Percentiles rank a stretch among this genome's conserved stretches.
Conservation (phyloP, 2,329 filamentous ascomycete species). For the Cercospora janseana region DNA sequence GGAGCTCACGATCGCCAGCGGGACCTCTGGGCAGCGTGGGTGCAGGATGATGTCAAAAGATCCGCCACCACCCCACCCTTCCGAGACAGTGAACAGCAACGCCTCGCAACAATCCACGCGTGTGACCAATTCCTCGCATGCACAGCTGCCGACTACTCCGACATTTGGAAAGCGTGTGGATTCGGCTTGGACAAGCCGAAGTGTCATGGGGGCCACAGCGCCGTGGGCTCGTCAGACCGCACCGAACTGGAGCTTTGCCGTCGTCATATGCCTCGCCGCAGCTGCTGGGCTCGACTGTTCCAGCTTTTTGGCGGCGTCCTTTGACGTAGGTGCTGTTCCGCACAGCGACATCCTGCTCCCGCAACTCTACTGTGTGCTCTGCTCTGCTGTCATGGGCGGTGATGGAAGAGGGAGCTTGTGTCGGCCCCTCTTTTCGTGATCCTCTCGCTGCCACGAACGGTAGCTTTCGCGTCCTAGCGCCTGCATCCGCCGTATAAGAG, state of each 20-base stretch:
- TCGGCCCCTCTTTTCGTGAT: conserved; percentile 10
- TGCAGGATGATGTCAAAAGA: conserved; percentile 11
- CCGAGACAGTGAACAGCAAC: background rate
- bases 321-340: conserved; percentile 12
- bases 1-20: conserved; percentile 7
- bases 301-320: conserved; percentile 3
- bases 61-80: background rate
- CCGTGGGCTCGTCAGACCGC: too few relatives aligned
- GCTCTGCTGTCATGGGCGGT: background rate
- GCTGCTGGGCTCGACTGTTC: background rate
- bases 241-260: background rate
- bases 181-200: background rate
- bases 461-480: conserved; percentile 11
- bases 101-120: conserved; percentile 2
- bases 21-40: too few relatives aligned
- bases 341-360: too few relatives aligned
- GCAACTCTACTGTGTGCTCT: background rate
- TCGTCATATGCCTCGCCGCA: background rate
- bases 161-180: background rate
- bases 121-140: background rate
- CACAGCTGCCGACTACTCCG: too few relatives aligned
- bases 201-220: too few relatives aligned
- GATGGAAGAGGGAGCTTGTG: background rate
- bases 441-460: conserved; percentile 2
- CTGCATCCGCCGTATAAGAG: conserved; percentile 10